Percentiles rank a stretch among this genome's conserved stretches.
Evolutionary conservation across 1,284 basidiomycete genomes (phyloP).

Genomic region (Leccinum solheimii): DNA sequence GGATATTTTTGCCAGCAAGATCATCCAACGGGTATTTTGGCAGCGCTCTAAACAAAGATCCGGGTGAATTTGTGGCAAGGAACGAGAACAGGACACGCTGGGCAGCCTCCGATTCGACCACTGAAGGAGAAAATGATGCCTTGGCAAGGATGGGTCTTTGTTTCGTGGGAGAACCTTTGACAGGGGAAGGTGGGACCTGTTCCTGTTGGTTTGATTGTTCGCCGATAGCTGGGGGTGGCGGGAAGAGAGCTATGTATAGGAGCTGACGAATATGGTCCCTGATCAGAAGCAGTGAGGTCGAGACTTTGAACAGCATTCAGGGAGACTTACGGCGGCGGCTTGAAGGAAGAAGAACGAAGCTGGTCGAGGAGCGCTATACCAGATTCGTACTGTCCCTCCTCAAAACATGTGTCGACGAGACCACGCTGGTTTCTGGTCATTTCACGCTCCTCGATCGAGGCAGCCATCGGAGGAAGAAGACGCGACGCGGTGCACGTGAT

Average conservation of each 20-base stretch:
- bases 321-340: constrained; percentile 52
- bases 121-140: constrained; percentile 44
- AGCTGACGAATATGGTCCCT: constrained; percentile 64
- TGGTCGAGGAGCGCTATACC: constrained; percentile 62
- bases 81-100: constrained; percentile 58
- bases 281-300: constrained; percentile 13
- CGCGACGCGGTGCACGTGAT: constrained; percentile 29
- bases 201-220: constrained; percentile 36
- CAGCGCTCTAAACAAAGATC: constrained; percentile 52
- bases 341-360: constrained; percentile 53
- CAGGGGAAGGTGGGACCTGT: constrained; percentile 45
- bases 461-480: constrained; percentile 15
- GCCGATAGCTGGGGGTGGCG: constrained; percentile 39
- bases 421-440: constrained; percentile 56
- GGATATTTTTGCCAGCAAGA: constrained; percentile 13
- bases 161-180: constrained; percentile 39
- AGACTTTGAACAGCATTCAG: constrained; percentile 9
- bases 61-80: constrained; percentile 55
- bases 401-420: constrained; percentile 67
- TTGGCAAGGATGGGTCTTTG: constrained; percentile 31
- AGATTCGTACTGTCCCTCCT: constrained; percentile 70
- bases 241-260: constrained; percentile 66
- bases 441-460: constrained; percentile 42
- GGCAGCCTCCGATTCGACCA: constrained; percentile 48
- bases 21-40: constrained; percentile 44